Base-by-base conservation (phyloP, 306 rosid species). In the Boehmeria nivea region DNA sequence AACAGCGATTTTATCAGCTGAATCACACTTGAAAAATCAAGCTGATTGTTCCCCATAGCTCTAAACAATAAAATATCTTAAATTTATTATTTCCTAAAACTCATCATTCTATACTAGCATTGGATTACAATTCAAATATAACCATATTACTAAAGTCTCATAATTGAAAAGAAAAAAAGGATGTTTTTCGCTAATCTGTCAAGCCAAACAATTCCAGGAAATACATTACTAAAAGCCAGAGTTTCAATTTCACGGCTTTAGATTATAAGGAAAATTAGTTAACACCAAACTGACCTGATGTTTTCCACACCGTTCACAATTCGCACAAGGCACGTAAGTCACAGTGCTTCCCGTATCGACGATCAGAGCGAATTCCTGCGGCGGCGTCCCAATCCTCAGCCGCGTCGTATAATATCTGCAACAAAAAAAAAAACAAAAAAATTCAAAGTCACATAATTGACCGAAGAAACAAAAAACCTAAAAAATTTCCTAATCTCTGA, bases 261-360 rank as follows among this genome's bases (percentile, higher is more conserved):
- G n/a, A 45, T 20, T 12, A 47, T 12, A n/a, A n/a, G n/a, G n/a
- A n/a, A n/a, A n/a, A n/a, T n/a, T n/a, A n/a, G n/a, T 31, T 4
- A 4, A 31, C 36, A 31, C 36, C 5, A 31, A 31, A 31, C 36
- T 10, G 9, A 77, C 83, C 83, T 77, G 83, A 73, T 77, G 79
- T 0, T 12, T 60, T 46, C 83, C 83, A 52, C 78, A 69, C 25
- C 40, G 65, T 54, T 51, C 51, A 45, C 83, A 77, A 54, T 61
- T 65, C 20, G 72, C 63, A 72, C 83, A 73, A 18, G 83, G 83
- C 52, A 77, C 83, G 44, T 77, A 77, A 20, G 83, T 77, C 58
- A 77, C 83, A 0, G 79, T 77, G 43, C 83, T 77, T 54, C 83
- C 83, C 5, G 83, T 73, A 42, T 73, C 83, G 21, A 73, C 78